These are phyloP conservation scores for Mesotaenium endlicherianum DNA, from an alignment of 139 green algal species.

Conservation along the genomic window DNA sequence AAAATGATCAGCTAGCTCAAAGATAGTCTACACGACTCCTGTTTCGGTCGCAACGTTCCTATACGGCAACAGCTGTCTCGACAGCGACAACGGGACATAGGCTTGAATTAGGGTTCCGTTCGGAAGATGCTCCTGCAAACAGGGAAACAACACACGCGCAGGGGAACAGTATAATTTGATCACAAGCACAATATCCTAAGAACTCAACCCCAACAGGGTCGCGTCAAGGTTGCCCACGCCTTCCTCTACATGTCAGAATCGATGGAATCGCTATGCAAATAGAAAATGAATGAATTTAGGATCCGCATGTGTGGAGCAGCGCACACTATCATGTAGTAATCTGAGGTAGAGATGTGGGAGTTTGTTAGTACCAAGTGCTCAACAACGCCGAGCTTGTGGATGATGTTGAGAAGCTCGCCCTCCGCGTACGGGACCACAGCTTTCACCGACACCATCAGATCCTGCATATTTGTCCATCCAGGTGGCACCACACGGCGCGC, in stretches of 20 bases:
- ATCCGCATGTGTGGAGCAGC: neutral
- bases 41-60: no score
- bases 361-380: neutral
- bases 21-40: no score
- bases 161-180: neutral
- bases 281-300: neutral
- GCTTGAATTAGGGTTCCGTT: constrained; percentile 39
- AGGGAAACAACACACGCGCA: neutral
- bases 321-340: neutral
- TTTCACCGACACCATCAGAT: constrained; percentile 39
- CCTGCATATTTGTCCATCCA: constrained; percentile 1
- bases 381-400: constrained; percentile 8
- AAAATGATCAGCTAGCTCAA: no score
- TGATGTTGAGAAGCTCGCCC: constrained; percentile 51
- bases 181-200: neutral
- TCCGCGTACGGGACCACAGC: constrained; percentile 47
- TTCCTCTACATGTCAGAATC: neutral
- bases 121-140: constrained; percentile 40
- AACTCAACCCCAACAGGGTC: neutral
- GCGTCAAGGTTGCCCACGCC: no score
- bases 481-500: no score
- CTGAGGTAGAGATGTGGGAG: neutral
- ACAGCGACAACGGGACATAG: constrained; percentile 32
- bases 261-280: neutral
- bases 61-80: constrained; percentile 15